phyloP scores from a whole-genome alignment of 108 stramenopile genomes.

The Fragilaria radians region DNA sequence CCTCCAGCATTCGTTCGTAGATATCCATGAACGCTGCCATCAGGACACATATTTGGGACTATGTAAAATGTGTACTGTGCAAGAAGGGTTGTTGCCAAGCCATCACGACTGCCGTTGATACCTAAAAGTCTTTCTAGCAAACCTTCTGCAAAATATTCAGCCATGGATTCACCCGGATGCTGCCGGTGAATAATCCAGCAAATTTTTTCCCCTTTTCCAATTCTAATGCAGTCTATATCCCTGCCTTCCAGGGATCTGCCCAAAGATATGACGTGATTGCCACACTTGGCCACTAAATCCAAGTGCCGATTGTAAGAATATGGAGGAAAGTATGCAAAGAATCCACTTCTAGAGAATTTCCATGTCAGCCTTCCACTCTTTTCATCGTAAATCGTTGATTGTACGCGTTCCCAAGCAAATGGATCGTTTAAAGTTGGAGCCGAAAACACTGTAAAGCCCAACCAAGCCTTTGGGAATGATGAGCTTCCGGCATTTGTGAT shows the following conservation, averaged over 20 bases:
- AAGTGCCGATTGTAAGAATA: constrained; percentile 55
- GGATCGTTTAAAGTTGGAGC: constrained; percentile 25
- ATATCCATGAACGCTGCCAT: constrained; percentile 44
- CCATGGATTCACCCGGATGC: constrained; percentile 56
- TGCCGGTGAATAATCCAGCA: constrained; percentile 56
- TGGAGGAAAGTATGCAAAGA: constrained; percentile 55
- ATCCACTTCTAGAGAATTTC: constrained; percentile 31
- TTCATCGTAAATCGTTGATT: constrained; percentile 30
- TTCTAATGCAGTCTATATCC: constrained; percentile 44
- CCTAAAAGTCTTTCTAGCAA: constrained; percentile 35
- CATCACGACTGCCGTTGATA: constrained; percentile 21
- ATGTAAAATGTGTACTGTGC: constrained; percentile 49
- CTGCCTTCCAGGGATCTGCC: constrained; percentile 39
- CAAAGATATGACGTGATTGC: constrained; percentile 21
- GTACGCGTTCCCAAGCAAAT: constrained; percentile 30
- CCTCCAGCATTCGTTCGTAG: constrained; percentile 54
- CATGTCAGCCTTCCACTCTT: constrained; percentile 47
- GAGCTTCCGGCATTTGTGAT: constrained; percentile 36
- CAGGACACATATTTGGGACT: constrained; percentile 59
- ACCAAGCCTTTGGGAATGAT: constrained; percentile 50
- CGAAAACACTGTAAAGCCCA: constrained; percentile 37
- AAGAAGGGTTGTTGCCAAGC: constrained; percentile 16
- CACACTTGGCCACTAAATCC: constrained; percentile 36
- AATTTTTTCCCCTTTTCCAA: constrained; percentile 33
- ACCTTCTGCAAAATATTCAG: constrained; percentile 49